Base-by-base conservation (phyloP, 2,329 filamentous ascomycete species). In the Aspergillus brunneoviolaceus region DNA sequence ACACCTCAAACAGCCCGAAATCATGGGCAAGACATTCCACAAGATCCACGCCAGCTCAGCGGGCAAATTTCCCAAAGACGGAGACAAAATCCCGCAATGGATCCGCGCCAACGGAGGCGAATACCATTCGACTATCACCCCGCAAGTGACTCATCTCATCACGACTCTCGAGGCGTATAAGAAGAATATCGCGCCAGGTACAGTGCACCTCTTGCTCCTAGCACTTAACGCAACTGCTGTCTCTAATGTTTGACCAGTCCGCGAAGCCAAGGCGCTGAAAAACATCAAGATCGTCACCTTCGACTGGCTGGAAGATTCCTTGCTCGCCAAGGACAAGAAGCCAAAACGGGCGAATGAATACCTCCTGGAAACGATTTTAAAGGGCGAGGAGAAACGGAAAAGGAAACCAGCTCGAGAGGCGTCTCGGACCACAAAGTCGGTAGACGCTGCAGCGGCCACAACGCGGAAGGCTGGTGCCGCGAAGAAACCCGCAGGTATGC, bases 81-180 rank as follows among this genome's bases (percentile, higher is more conserved):
- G 81, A 2, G 79, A 83, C 1, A 84, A 89, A 48, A 81, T 95
- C 39, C 81, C 81, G 39, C 78, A 79, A 45, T 96, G 91, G 90
- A 81, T 91, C 10, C 77, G 78, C 4, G 70, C 79, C 4, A 85
- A 89, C 60, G 86, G 85, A 6, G 92, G 89, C 1, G 73, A 59
- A 1, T 89, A 87, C 70, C 75, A 78, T 0, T 71, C 78, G 1
- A 76, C 80, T 0, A 75, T 91, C 19, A 80, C 79, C 27, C 71
- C 79, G 0, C 68, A 78, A 0, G 85, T 89, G 10, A 96, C 92
- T 0, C 92, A 96, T 74, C 77, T 96, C 0, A 81, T 96, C 23
- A 85, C 86, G 57, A 86, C 85, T 0, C 78, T 83, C 53, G 81
- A 86, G 35, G 84, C 87, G 16, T 92, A 86, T 73, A 81, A 83